Conservation (phyloP, 352 stramenopile genomes). For the Pilasporangium apinafurcum region DNA sequence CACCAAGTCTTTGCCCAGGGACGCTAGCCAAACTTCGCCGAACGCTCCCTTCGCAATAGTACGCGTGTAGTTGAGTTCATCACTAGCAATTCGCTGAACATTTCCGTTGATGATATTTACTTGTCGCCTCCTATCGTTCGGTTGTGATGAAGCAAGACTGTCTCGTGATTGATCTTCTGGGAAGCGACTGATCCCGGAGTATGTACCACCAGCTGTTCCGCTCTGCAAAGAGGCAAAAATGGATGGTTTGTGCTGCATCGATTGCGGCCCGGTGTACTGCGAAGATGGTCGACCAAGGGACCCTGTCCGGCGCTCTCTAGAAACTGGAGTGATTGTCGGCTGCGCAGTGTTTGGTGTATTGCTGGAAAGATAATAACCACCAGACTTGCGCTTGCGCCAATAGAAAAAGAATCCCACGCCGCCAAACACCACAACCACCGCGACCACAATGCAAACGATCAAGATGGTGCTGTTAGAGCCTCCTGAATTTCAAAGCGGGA, state of each 20-base stretch:
- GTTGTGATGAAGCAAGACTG: conserved; percentile 1
- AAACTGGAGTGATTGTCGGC: conserved; percentile 5
- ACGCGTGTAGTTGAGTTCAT: conserved; percentile 76
- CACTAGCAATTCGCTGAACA: conserved; percentile 44
- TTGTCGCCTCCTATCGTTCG: conserved; percentile 10
- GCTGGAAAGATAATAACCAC: conserved; percentile 20
- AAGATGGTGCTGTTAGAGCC: conserved; percentile 32
- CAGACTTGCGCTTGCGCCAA: conserved; percentile 35
- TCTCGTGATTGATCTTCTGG: conserved; percentile 10
- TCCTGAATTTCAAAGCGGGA: too few relatives aligned
- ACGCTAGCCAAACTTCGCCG: conserved; percentile 76
- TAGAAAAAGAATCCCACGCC: conserved; percentile 42
- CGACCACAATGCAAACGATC: conserved; percentile 49
- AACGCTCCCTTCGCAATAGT: conserved; percentile 78
- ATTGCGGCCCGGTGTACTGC: conserved; percentile 5
- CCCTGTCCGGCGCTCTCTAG: neutral
- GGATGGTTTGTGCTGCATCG: conserved; percentile 9
- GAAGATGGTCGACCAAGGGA: conserved; percentile 1
- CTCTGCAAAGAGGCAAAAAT: conserved; percentile 10
- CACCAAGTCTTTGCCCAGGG: conserved; percentile 55
- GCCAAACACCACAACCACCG: conserved; percentile 36
- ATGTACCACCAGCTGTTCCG: conserved; percentile 10
- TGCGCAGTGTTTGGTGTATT: conserved; percentile 27
- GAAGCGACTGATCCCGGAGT: conserved; percentile 20
- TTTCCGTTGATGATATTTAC: conserved; percentile 24